These are phyloP conservation scores for Daldinia bambusicola DNA, from an alignment of 495 filamentous ascomycete species.

Conservation along the genomic window DNA sequence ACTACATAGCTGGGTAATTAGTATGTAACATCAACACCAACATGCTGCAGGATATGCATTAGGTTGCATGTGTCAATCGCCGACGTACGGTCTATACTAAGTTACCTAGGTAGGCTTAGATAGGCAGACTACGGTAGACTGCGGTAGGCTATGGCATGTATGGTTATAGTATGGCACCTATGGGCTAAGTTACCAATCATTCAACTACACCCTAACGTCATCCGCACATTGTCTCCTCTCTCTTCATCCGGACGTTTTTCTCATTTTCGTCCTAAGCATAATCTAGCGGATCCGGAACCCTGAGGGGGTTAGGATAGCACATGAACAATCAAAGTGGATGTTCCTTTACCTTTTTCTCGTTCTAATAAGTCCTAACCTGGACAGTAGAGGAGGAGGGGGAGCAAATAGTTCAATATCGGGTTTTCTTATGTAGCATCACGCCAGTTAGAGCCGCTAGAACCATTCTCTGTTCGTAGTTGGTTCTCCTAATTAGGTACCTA, in stretches of 20 bases:
- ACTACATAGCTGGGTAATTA: too few relatives aligned
- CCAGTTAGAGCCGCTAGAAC: slow-evolving; percentile 3
- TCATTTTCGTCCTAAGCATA: slow-evolving; percentile 7
- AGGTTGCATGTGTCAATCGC: not conserved
- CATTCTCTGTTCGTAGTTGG: not conserved
- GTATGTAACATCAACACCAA: too few relatives aligned
- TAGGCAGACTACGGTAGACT: too few relatives aligned
- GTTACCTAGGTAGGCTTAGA: too few relatives aligned
- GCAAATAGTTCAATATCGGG: slow-evolving; percentile 10
- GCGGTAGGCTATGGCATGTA: too few relatives aligned
- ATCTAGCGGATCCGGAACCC: slow-evolving; percentile 5
- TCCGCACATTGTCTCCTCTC: not conserved
- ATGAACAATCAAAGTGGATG: slow-evolving; percentile 21
- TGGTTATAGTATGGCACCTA: too few relatives aligned
- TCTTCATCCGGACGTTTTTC: not conserved
- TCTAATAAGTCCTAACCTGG: not conserved
- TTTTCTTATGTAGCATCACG: slow-evolving; percentile 19
- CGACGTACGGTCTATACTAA: too few relatives aligned
- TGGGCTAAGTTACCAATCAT: not conserved
- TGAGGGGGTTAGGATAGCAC: slow-evolving; percentile 1
- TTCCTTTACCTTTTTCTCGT: not conserved
- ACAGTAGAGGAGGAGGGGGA: not conserved
- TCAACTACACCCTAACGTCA: not conserved
- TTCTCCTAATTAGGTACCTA: not conserved
- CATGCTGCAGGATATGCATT: not conserved